Percentiles rank a stretch among this genome's conserved stretches.
Conservation (phyloP, 1,284 basidiomycete species). For the Ustilago vetiveriae region DNA sequence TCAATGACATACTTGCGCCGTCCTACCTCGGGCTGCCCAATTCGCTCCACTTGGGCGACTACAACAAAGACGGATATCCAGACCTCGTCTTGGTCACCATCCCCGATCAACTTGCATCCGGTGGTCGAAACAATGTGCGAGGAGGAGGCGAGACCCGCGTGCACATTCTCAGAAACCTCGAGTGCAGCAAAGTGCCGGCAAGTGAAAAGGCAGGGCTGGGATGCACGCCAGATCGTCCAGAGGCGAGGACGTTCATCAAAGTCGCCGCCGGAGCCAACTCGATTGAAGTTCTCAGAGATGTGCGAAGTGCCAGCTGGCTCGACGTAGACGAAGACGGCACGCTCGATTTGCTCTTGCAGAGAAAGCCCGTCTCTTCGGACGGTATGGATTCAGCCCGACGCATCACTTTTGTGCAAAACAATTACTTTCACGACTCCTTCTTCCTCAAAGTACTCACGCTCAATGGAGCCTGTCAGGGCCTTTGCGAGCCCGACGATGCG, state of each 20-base stretch:
- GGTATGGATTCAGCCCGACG: slow-evolving; percentile 43
- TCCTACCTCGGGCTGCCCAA: slow-evolving; percentile 73
- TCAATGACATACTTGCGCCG: slow-evolving; percentile 72
- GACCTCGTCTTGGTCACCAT: slow-evolving; percentile 80
- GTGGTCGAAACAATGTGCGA: slow-evolving; percentile 42
- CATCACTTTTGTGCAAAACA: slow-evolving; percentile 90
- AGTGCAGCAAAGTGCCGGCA: slow-evolving; percentile 72
- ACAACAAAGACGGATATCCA: slow-evolving; percentile 92
- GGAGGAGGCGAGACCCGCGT: slow-evolving; percentile 71
- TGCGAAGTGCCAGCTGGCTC: slow-evolving; percentile 80
- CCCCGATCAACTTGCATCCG: slow-evolving; percentile 60
- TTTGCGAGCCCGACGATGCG: slow-evolving; percentile 70
- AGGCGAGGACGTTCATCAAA: slow-evolving; percentile 57
- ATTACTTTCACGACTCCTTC: slow-evolving; percentile 98
- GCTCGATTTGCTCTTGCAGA: slow-evolving; percentile 88
- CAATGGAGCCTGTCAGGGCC: slow-evolving; percentile 88
- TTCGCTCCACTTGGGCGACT: slow-evolving; percentile 85
- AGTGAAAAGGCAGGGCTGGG: slow-evolving; percentile 23
- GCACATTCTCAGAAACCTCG: slow-evolving; percentile 77
- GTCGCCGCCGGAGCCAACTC: slow-evolving; percentile 74
- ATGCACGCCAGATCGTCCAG: slow-evolving; percentile 29
- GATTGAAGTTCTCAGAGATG: slow-evolving; percentile 79
- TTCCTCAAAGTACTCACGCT: slow-evolving; percentile 93
- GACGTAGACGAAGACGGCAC: slow-evolving; percentile 98
- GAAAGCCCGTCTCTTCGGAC: slow-evolving; percentile 64